Evolutionary conservation across 371 early-diverging fungal species (phyloP).

Genomic region (Phascolomyces articulosus): DNA sequence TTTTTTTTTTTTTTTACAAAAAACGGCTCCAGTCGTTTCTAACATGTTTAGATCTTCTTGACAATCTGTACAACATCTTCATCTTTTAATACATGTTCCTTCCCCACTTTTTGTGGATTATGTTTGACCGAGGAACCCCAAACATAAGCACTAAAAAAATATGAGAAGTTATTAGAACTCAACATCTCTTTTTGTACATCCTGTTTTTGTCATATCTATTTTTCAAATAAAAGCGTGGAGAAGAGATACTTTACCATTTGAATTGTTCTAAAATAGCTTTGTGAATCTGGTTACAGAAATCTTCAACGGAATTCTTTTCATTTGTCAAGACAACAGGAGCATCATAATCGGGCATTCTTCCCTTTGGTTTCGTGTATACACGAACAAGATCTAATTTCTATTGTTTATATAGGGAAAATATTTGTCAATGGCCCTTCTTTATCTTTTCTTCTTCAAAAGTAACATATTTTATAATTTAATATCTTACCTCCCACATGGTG

Average conservation of each 20-base stretch:
- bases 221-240: no score
- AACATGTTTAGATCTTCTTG: constrained; percentile 15
- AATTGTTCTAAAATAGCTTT: constrained; percentile 95
- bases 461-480: background rate
- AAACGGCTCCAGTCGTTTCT: background rate
- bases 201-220: no score
- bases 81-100: constrained; percentile 93
- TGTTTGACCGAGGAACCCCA: constrained; percentile 99
- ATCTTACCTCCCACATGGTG: constrained; percentile 85
- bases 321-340: constrained; percentile 94
- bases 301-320: constrained; percentile 82
- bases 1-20: background rate
- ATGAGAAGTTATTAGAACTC: background rate
- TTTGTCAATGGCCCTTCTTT: background rate
- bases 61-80: constrained; percentile 99
- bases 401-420: background rate
- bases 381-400: constrained; percentile 78
- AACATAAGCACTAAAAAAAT: constrained; percentile 79
- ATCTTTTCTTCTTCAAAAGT: background rate
- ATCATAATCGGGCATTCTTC: constrained; percentile 96
- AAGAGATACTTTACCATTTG: constrained; percentile 77
- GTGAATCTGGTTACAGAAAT: constrained; percentile 99
- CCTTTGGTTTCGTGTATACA: constrained; percentile 98
- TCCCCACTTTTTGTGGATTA: constrained; percentile 98
- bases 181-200: background rate